These are phyloP conservation scores for Galerina sulciceps DNA, from an alignment of 768 basidiomycete genomes.

Conservation along the genomic window DNA sequence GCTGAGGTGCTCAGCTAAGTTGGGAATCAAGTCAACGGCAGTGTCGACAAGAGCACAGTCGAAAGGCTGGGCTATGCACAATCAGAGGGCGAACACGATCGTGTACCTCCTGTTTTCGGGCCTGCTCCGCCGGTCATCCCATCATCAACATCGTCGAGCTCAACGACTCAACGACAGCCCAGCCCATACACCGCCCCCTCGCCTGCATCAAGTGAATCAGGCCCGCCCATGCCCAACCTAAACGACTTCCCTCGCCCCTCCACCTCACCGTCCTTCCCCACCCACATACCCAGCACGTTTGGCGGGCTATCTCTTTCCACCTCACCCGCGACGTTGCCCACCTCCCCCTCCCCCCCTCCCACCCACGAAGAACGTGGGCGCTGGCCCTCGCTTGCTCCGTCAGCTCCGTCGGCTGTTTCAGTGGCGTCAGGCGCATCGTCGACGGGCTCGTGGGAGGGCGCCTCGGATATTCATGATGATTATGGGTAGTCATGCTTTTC, in stretches of 20 bases:
- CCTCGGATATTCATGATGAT: neutral
- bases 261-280: too few relatives aligned
- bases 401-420: neutral
- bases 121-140: neutral
- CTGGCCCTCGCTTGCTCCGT: neutral
- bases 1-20: neutral
- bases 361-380: neutral
- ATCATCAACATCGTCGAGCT: neutral
- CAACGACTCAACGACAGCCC: neutral
- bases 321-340: neutral
- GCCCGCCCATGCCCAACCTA: neutral
- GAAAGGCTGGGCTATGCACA: constrained; percentile 26
- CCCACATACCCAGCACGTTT: neutral
- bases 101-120: neutral
- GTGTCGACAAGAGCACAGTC: constrained; percentile 24
- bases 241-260: too few relatives aligned
- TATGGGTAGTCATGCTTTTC: neutral
- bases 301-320: too few relatives aligned
- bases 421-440: neutral
- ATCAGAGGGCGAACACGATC: constrained; percentile 21
- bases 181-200: neutral
- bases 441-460: neutral
- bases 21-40: constrained; percentile 29
- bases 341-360: neutral
- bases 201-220: neutral